Evolutionary conservation across 1,139 yeast species (phyloP).

Genomic region (Casaregolazyma suthepensis): DNA sequence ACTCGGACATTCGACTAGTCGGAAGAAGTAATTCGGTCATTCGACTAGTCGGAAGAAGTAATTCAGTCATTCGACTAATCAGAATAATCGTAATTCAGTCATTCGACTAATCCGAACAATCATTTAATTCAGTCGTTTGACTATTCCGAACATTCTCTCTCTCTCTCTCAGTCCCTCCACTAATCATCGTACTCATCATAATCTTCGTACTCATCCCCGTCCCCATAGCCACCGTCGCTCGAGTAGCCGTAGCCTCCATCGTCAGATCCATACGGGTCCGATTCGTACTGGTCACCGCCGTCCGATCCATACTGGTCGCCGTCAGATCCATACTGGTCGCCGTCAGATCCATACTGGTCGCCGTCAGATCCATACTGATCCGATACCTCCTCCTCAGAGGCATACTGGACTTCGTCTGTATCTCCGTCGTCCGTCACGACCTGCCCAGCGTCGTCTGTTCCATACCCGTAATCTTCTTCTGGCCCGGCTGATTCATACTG

Average conservation of each 20-base stretch:
- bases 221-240: slow-evolving; percentile 1
- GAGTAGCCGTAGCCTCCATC: background rate
- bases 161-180: background rate
- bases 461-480: no score
- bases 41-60: no score
- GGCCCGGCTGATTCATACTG: no score
- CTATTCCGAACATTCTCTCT: no score
- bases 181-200: background rate
- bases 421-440: slow-evolving; percentile 49
- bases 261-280: background rate
- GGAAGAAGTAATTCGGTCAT: no score
- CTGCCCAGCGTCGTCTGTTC: no score
- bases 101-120: no score
- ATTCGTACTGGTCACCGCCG: background rate
- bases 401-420: slow-evolving; percentile 60
- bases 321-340: background rate
- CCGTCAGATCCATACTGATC: background rate
- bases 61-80: no score
- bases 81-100: no score
- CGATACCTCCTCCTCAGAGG: background rate
- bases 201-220: background rate
- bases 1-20: no score
- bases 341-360: slow-evolving; percentile 2
- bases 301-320: slow-evolving; percentile 1
- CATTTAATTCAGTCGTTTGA: no score